Conservation (phyloP, 495 filamentous ascomycete genomes). For the Aspergillus avenaceus region DNA sequence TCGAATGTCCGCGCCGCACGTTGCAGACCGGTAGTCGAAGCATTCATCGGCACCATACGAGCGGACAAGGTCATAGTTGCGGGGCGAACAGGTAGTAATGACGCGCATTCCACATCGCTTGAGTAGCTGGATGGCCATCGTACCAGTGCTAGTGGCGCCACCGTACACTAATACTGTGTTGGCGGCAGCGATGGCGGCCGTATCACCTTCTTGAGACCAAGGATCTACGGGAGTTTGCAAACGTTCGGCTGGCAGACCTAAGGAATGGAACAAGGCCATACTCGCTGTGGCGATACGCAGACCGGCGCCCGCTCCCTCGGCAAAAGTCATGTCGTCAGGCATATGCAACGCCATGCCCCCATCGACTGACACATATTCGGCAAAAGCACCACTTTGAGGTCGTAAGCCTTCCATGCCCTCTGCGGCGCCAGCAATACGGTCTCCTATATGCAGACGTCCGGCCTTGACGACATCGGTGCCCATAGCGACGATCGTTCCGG, state of each 20-base stretch:
- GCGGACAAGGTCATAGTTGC: conserved; percentile 44
- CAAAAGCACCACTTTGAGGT: conserved; percentile 32
- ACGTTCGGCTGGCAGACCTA: background rate
- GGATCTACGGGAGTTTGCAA: conserved; percentile 10
- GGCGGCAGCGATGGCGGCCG: no score
- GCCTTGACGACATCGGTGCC: conserved; percentile 11
- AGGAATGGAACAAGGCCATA: conserved; percentile 6
- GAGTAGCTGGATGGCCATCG: conserved; percentile 26
- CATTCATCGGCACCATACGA: conserved; percentile 41
- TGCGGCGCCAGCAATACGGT: conserved; percentile 1
- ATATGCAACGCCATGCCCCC: conserved; percentile 35
- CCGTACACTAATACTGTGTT: conserved; percentile 31
- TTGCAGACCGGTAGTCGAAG: conserved; percentile 47
- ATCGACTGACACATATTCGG: conserved; percentile 28
- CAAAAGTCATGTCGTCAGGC: conserved; percentile 19
- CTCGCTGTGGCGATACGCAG: conserved; percentile 7
- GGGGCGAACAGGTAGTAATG: conserved; percentile 47
- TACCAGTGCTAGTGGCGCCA: conserved; percentile 25
- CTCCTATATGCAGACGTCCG: conserved; percentile 1
- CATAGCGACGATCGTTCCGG: conserved; percentile 24
- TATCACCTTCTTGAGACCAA: no score
- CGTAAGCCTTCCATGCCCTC: conserved; percentile 6
- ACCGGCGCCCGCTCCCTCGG: conserved; percentile 31
- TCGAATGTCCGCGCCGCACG: conserved; percentile 28
- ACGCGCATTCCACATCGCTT: conserved; percentile 21